These are phyloP conservation scores for Cladophialophora carrionii DNA, from an alignment of 2,329 filamentous ascomycete genomes.

Conservation along the genomic window DNA sequence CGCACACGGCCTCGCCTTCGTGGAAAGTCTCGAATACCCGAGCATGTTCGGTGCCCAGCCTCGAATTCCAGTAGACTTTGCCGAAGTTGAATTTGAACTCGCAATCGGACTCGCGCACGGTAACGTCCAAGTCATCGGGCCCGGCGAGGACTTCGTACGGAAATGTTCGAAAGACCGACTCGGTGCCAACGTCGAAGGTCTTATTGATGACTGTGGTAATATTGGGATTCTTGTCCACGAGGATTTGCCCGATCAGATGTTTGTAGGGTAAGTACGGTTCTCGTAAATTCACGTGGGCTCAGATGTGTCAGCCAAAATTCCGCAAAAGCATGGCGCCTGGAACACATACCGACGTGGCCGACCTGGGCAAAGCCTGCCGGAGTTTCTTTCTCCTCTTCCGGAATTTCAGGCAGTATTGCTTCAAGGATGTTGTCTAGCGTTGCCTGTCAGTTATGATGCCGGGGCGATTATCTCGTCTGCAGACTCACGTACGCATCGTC, in stretches of 20 bases:
- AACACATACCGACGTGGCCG: constrained; percentile 74
- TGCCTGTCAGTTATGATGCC: not conserved
- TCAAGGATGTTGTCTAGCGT: constrained; percentile 76
- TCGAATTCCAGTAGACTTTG: constrained; percentile 97
- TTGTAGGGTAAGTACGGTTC: constrained; percentile 84
- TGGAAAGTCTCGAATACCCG: constrained; percentile 75
- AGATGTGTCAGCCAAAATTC: not conserved
- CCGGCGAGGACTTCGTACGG: constrained; percentile 87
- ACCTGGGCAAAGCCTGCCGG: constrained; percentile 85
- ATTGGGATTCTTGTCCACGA: constrained; percentile 83
- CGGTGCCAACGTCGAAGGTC: constrained; percentile 79
- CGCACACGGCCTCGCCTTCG: constrained; percentile 85
- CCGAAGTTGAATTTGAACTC: constrained; percentile 91
- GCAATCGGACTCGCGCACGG: constrained; percentile 79
- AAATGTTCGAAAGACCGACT: constrained; percentile 89
- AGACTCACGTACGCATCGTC: constrained; percentile 67
- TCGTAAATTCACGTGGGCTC: constrained; percentile 87
- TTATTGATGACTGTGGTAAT: constrained; percentile 96
- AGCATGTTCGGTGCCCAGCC: constrained; percentile 85
- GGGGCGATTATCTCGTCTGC: not conserved
- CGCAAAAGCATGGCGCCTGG: not conserved
- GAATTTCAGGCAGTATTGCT: constrained; percentile 71
- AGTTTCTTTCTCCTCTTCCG: constrained; percentile 73
- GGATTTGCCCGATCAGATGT: constrained; percentile 77
- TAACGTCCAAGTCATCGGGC: constrained; percentile 78